Conservation (phyloP, 2,329 filamentous ascomycete genomes). For the Pseudopithomyces maydicus region DNA sequence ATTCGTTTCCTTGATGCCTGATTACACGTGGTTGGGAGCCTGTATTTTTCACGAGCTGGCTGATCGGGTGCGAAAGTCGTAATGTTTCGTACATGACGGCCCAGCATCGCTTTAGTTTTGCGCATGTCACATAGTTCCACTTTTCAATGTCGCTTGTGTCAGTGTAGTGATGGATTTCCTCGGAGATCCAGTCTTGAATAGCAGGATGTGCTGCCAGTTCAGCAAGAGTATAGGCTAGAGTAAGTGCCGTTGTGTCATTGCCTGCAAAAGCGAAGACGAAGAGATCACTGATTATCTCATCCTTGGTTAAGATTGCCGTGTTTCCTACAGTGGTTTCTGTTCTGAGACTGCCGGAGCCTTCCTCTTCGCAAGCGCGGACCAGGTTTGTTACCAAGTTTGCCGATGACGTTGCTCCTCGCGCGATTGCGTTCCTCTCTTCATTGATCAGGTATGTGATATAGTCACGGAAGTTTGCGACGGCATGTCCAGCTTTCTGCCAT, state of each 20-base stretch:
- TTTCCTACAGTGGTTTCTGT: conserved; percentile 33
- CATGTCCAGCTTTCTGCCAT: conserved; percentile 10
- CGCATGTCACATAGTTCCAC: conserved; percentile 49
- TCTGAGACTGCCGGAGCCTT: conserved; percentile 1
- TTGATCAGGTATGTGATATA: conserved; percentile 11
- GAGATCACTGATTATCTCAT: conserved; percentile 48
- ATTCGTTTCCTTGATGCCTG: neutral
- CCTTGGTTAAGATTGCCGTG: conserved; percentile 20
- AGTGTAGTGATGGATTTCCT: conserved; percentile 43
- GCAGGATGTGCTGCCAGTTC: conserved; percentile 51
- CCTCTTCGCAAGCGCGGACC: conserved; percentile 5
- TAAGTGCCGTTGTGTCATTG: conserved; percentile 57
- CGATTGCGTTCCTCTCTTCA: conserved; percentile 8
- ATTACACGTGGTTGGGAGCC: neutral
- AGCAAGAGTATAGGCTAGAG: conserved; percentile 47
- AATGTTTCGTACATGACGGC: conserved; percentile 44
- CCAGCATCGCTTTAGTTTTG: conserved; percentile 49
- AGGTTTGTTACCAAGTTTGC: conserved; percentile 12
- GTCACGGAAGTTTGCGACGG: conserved; percentile 8
- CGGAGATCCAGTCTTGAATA: conserved; percentile 53
- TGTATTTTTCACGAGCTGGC: conserved; percentile 36
- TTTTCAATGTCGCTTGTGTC: conserved; percentile 11
- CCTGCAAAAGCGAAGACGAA: conserved; percentile 58
- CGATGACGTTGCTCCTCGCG: neutral
- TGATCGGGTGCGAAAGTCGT: conserved; percentile 47